Base-by-base conservation (phyloP, 257 asterid species). In the Plantago ovata region DNA sequence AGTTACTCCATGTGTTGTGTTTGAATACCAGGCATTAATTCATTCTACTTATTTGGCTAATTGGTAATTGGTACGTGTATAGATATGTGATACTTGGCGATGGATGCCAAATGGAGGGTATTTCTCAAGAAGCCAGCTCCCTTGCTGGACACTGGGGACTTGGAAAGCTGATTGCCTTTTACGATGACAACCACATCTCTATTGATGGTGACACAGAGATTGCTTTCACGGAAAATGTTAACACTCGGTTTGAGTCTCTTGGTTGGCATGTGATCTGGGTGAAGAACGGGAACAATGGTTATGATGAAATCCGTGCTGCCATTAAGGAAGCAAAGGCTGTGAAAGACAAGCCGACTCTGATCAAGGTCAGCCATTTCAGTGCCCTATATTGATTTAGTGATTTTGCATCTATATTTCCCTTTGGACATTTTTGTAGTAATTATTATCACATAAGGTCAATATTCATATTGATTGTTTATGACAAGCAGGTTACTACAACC, bases 231-330 rank as follows among this genome's bases (percentile, higher is more conserved):
- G 98, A 92, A 83, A 78, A 10, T 9, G 98, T 80, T 11, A 85
- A 79, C 2, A 60, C 80, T 58, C 98, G 98, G 60, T 85, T 88
- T 53, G 97, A 92, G 78, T 83, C 69, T 70, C 94, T 92, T 60
- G 96, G 98, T 9, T 92, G 98, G 98, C 98, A 92, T 60, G 90
- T 92, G 12, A 85, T 88, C 66, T 88, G 95, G 96, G 98, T 92
- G 60, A 88, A 88, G 95, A 85, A 84, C 12, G 97, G 97, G 33
- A 92, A 92, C 81, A 84, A 75, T 13, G 98, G 95, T 48, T 85
- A 83, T 60, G 95, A 92, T 80, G 98, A 92, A 41, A 85, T 92
- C 41, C 97, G 97, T 69, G 89, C 89, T 53, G 98, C 98, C 63
- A 84, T 88, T 60, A 70, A 88, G 77, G 97, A 85, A 75, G 98